A percentile compares a stretch with the other conserved stretches of the same genome.
These are phyloP conservation scores for Sechiopsis laciniata DNA, from an alignment of 306 rosid species.

Conservation along the genomic window DNA sequence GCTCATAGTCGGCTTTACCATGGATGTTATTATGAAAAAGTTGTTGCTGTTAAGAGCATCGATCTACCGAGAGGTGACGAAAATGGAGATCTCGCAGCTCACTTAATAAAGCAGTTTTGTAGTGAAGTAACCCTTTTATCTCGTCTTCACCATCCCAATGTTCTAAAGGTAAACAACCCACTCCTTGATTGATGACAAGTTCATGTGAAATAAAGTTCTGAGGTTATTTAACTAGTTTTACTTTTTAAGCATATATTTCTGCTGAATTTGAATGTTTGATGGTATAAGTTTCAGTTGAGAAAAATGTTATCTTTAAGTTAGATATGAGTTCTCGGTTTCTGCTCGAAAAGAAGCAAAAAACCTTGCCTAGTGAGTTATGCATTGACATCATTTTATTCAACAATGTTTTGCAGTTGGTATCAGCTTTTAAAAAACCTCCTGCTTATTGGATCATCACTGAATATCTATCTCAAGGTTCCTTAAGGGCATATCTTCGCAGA, in stretches of 20 bases:
- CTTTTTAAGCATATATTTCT: background rate
- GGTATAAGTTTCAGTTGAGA: background rate
- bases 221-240: background rate
- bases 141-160: slow-evolving; percentile 67
- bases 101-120: slow-evolving; percentile 59
- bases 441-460: slow-evolving; percentile 76
- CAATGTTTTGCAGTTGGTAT: slow-evolving; percentile 53
- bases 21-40: slow-evolving; percentile 58
- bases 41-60: slow-evolving; percentile 78
- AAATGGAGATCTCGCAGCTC: slow-evolving; percentile 44
- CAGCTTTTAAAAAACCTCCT: slow-evolving; percentile 69
- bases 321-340: background rate
- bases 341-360: background rate
- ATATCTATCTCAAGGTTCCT: slow-evolving; percentile 69
- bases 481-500: slow-evolving; percentile 80
- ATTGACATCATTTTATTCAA: background rate
- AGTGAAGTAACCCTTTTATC: slow-evolving; percentile 77
- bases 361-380: slow-evolving; percentile 16
- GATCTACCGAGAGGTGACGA: slow-evolving; percentile 70
- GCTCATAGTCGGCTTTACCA: slow-evolving; percentile 92
- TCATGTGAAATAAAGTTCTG: background rate
- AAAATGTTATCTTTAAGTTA: background rate
- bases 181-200: background rate
- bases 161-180: slow-evolving; percentile 53
- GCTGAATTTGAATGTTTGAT: background rate